Base-by-base conservation (phyloP, 805 yeast species). In the Candida qinlingensis region DNA sequence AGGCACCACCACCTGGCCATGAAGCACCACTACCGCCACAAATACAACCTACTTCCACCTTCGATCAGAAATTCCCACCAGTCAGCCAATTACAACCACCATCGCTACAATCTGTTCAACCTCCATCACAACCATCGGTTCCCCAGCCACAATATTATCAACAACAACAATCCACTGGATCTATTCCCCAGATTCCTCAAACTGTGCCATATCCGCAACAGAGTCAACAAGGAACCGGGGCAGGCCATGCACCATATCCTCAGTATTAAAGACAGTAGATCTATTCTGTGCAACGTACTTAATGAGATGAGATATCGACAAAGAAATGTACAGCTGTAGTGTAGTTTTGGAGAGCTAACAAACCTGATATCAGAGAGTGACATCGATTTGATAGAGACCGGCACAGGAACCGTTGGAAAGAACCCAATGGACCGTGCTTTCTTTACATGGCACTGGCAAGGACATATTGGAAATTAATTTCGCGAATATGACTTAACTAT, bases 181-280 rank as follows among this genome's bases (percentile, higher is more conserved):
- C 42, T 12, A 29, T 38, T n/a, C 50, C 50, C 12, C 48, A 47
- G n/a, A 41, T 44, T 19, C 51, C 48, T 6, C 53, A 50, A 27
- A 47, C 53, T 6, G 42, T 39, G 6, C 27, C 26, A 5, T 39
- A 31, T 3, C 41, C 43, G 5, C 44, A 40, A 27, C 36, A 30
- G 13, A 31, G 34, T 31, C 41, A 26, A 37, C 11, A 30, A 33
- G n/a, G 33, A 36, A 7, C 29, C 13, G 4, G 8, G 33, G 28
- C 40, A 37, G 13, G 7, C 46, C 34, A 31, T 3, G 29, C 41
- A 13, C 51, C 49, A 29, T 45, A 49, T 42, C 48, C 52, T 25
- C 48, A 45, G 26, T 49, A 45, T 19, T 45, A 28, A 39, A 8
- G 26, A 25, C 11, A 30, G 34, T 11, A 31, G 11, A 11, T 31